Percentiles rank a stretch among this genome's conserved stretches.
Evolutionary conservation across 1,284 basidiomycete genomes (phyloP).

Genomic region (Pterulicium gracile): DNA sequence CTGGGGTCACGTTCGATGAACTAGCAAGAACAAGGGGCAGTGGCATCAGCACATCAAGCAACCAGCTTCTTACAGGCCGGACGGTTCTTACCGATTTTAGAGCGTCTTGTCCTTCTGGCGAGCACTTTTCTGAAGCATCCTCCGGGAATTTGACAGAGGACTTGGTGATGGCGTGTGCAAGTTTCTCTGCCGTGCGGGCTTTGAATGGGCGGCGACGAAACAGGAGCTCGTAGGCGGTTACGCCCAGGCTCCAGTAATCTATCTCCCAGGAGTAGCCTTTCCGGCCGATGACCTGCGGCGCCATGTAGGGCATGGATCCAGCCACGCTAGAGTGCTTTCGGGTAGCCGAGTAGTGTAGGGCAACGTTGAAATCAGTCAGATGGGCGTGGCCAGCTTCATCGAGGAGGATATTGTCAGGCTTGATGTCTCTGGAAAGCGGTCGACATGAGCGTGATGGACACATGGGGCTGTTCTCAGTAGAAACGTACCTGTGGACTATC

Average conservation of each 20-base stretch:
- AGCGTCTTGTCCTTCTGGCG: slow-evolving; percentile 51
- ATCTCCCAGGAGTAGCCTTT: slow-evolving; percentile 84
- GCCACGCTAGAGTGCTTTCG: slow-evolving; percentile 86
- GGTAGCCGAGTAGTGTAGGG: slow-evolving; percentile 88
- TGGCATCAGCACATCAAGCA: slow-evolving; percentile 6
- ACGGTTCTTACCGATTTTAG: slow-evolving; percentile 60
- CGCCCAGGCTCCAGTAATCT: slow-evolving; percentile 95
- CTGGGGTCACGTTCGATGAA: slow-evolving; percentile 79
- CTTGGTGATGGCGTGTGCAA: slow-evolving; percentile 82
- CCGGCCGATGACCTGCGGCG: slow-evolving; percentile 83
- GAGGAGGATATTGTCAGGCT: slow-evolving; percentile 95
- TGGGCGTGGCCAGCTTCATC: slow-evolving; percentile 95
- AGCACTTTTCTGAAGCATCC: slow-evolving; percentile 64
- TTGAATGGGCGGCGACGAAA: slow-evolving; percentile 90
- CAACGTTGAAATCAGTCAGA: slow-evolving; percentile 98
- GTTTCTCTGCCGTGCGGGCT: slow-evolving; percentile 81
- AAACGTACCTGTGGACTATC: slow-evolving; percentile 85
- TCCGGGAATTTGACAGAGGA: slow-evolving; percentile 71
- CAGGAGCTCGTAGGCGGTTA: slow-evolving; percentile 85
- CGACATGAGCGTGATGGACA: slow-evolving; percentile 24
- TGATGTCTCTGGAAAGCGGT: slow-evolving; percentile 63
- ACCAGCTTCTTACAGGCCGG: too few relatives aligned
- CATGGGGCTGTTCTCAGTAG: slow-evolving; percentile 18
- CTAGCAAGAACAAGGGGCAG: slow-evolving; percentile 27
- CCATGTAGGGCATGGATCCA: slow-evolving; percentile 99